Percentiles rank a stretch among this genome's conserved stretches.
phyloP scores from a whole-genome alignment of 805 yeast genomes.

The Sporopachydermia quercuum region DNA sequence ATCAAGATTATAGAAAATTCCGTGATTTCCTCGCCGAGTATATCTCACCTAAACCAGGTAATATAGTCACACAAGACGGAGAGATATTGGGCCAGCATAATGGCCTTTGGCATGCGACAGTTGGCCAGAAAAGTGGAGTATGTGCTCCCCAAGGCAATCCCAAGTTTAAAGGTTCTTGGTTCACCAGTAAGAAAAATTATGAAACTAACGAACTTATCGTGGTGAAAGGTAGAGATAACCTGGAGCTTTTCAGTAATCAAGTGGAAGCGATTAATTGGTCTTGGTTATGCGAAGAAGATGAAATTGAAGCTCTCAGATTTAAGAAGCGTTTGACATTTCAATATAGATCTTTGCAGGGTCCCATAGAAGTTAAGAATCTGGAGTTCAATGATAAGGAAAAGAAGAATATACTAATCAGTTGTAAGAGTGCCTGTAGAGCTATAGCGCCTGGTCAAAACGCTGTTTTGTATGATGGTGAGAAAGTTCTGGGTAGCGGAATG shows the following conservation, averaged over 20 bases:
- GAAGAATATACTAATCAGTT: conserved; percentile 22
- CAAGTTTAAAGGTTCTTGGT: conserved; percentile 67
- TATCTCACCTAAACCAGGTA: conserved; percentile 58
- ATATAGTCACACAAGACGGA: conserved; percentile 65
- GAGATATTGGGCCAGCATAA: conserved; percentile 64
- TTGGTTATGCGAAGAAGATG: conserved; percentile 26
- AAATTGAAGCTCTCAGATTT: conserved; percentile 5
- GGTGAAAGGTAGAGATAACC: conserved; percentile 52
- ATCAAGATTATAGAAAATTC: conserved; percentile 44
- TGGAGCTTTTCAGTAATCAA: conserved; percentile 32
- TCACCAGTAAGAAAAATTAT: conserved; percentile 54
- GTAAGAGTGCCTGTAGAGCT: conserved; percentile 42
- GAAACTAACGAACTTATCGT: conserved; percentile 63
- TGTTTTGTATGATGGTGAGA: conserved; percentile 52
- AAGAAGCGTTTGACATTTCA: conserved; percentile 42
- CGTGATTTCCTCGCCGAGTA: conserved; percentile 62
- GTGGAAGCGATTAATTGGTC: conserved; percentile 32
- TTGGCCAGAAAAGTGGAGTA: conserved; percentile 73
- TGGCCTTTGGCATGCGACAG: conserved; percentile 91
- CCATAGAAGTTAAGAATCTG: conserved; percentile 24
- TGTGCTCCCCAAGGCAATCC: conserved; percentile 87
- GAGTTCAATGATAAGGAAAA: conserved; percentile 6
- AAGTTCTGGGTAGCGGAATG: conserved; percentile 53
- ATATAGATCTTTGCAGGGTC: conserved; percentile 58
- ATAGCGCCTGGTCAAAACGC: conserved; percentile 84